Evolutionary conservation across 192 early-diverging fungal genomes (phyloP).

Genomic region (Coemansia sp.): DNA sequence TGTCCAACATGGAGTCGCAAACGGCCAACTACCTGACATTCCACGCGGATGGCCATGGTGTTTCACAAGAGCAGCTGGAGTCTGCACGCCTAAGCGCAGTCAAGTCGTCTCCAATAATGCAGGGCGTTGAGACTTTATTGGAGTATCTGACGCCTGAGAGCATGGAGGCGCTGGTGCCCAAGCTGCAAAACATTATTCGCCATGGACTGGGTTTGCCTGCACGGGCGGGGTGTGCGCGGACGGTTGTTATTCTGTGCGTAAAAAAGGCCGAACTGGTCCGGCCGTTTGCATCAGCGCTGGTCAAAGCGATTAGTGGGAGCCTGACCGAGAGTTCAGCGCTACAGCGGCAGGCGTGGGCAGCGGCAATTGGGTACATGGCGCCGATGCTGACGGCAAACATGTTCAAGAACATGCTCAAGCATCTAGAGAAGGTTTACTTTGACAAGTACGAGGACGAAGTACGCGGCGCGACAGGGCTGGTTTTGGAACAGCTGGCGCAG

Average conservation of each 20-base stretch:
- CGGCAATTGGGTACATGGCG: slow-evolving; percentile 79
- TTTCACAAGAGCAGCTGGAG: slow-evolving; percentile 87
- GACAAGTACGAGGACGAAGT: slow-evolving; percentile 73
- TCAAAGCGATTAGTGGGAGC: slow-evolving; percentile 77
- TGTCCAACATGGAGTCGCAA: slow-evolving; percentile 75
- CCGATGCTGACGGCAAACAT: slow-evolving; percentile 59
- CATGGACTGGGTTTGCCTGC: slow-evolving; percentile 90
- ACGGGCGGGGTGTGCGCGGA: slow-evolving; percentile 85
- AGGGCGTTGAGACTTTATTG: slow-evolving; percentile 77
- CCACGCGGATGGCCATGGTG: slow-evolving; percentile 81
- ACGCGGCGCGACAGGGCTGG: slow-evolving; percentile 59
- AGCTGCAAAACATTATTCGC: slow-evolving; percentile 67
- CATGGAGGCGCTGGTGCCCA: slow-evolving; percentile 67
- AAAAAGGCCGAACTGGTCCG: slow-evolving; percentile 64
- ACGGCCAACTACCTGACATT: slow-evolving; percentile 84
- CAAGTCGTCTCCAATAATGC: slow-evolving; percentile 93
- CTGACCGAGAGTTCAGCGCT: slow-evolving; percentile 77
- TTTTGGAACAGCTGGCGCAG: slow-evolving; percentile 37
- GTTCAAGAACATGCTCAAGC: slow-evolving; percentile 64
- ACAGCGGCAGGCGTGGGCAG: slow-evolving; percentile 82
- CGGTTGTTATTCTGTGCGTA: slow-evolving; percentile 76
- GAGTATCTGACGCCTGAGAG: slow-evolving; percentile 72
- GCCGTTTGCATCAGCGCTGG: slow-evolving; percentile 67
- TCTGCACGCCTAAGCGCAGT: slow-evolving; percentile 75
- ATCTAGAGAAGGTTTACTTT: slow-evolving; percentile 74